These are phyloP conservation scores for Calonectria montana DNA, from an alignment of 2,329 filamentous ascomycete genomes.

Conservation along the genomic window DNA sequence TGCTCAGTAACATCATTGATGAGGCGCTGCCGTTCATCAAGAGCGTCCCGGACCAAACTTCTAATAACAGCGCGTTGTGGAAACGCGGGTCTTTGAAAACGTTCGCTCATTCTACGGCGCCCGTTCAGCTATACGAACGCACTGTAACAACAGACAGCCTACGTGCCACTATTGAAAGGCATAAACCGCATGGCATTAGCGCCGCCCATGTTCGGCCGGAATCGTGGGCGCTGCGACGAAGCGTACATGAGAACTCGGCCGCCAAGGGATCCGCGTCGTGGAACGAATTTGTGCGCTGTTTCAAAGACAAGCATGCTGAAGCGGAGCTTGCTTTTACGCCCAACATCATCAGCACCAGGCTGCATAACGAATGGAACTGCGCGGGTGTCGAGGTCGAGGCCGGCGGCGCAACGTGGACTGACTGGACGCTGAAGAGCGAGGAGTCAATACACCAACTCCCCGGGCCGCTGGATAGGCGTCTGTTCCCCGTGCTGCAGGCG, in stretches of 20 bases:
- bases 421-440: conserved; percentile 63
- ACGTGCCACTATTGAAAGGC: conserved; percentile 49
- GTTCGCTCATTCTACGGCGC: conserved; percentile 60
- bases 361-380: conserved; percentile 60
- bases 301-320: conserved; percentile 63
- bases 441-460: conserved; percentile 76
- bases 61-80: conserved; percentile 56
- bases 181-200: conserved; percentile 42
- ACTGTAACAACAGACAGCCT: conserved; percentile 59
- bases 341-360: conserved; percentile 48
- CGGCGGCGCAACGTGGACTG: conserved; percentile 56
- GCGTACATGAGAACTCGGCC: conserved; percentile 67
- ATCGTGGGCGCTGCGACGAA: conserved; percentile 73
- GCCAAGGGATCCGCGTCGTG: conserved; percentile 67
- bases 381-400: conserved; percentile 51
- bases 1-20: conserved; percentile 64
- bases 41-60: conserved; percentile 54
- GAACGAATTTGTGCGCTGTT: conserved; percentile 70
- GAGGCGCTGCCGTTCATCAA: conserved; percentile 71
- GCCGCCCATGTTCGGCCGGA: conserved; percentile 51
- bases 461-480: conserved; percentile 69
- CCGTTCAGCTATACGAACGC: conserved; percentile 65
- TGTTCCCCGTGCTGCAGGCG: conserved; percentile 75
- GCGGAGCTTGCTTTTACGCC: conserved; percentile 55
- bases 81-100: conserved; percentile 61